These are phyloP conservation scores for Trichoderma atrobrunneum DNA, from an alignment of 2,329 filamentous ascomycete genomes.

Conservation along the genomic window DNA sequence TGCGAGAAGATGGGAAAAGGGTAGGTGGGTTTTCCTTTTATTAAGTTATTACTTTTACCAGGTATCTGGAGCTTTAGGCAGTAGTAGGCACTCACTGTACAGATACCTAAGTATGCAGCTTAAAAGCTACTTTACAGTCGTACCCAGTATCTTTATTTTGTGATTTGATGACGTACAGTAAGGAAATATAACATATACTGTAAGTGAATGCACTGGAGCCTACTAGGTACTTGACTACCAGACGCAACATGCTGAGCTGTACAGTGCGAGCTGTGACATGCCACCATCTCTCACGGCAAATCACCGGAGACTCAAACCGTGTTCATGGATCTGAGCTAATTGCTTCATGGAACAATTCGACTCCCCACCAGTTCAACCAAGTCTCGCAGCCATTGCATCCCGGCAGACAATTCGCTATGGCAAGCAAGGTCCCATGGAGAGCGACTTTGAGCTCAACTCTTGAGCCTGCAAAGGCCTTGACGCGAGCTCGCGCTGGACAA, in stretches of 20 bases:
- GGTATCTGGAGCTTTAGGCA: not conserved
- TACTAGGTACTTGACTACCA: not conserved
- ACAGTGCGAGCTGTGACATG: not conserved
- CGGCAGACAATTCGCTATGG: conserved; percentile 43
- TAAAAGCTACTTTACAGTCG: not conserved
- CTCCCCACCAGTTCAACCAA: not conserved
- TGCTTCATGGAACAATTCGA: not conserved
- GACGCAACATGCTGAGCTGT: not conserved
- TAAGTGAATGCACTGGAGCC: not conserved
- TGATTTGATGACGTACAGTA: not conserved
- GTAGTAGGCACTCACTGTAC: not conserved
- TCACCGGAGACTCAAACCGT: not conserved
- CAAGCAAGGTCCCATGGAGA: conserved; percentile 57
- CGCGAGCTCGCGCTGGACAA: conserved; percentile 40
- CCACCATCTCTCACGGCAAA: not conserved
- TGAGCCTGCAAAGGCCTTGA: conserved; percentile 48
- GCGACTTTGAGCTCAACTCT: conserved; percentile 55
- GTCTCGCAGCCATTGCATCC: not conserved
- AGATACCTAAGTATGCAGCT: not conserved
- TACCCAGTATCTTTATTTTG: not conserved
- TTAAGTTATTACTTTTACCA: not conserved
- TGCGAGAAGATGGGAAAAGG: not conserved
- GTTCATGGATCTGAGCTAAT: not conserved
- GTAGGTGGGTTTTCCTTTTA: not conserved
- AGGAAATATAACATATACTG: not conserved